Evolutionary conservation across 2,329 filamentous ascomycete genomes (phyloP).

Genomic region (Waltergamsia citrina): DNA sequence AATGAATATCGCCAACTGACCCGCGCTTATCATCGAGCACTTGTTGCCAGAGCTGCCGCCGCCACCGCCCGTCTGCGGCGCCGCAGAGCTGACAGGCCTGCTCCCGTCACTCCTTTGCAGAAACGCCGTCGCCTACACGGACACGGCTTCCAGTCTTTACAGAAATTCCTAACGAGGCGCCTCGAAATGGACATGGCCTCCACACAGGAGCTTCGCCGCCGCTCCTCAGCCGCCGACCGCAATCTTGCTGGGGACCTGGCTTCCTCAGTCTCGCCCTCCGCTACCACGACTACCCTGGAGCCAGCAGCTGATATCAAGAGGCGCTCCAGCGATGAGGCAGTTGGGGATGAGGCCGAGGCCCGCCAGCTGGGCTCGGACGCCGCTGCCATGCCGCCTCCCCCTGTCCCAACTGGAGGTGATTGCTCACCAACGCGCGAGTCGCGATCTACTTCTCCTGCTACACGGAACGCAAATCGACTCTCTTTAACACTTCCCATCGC

Average conservation of each 20-base stretch:
- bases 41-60: constrained; percentile 31
- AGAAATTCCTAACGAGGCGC: constrained; percentile 14
- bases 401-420: constrained; percentile 25
- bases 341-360: neutral
- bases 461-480: constrained; percentile 46
- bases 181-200: constrained; percentile 22
- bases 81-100: constrained; percentile 20
- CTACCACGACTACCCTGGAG: constrained; percentile 13
- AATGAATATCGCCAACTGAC: constrained; percentile 32
- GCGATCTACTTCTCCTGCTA: constrained; percentile 42
- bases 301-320: constrained; percentile 9
- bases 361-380: constrained; percentile 8
- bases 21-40: constrained; percentile 26
- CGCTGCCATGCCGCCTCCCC: constrained; percentile 23
- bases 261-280: too few species aligned
- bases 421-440: constrained; percentile 31
- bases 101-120: constrained; percentile 25
- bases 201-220: constrained; percentile 27
- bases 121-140: constrained; percentile 19
- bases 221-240: constrained; percentile 27
- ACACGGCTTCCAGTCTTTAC: constrained; percentile 20
- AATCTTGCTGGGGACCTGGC: constrained; percentile 10
- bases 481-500: constrained; percentile 55
- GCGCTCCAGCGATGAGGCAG: constrained; percentile 6
- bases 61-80: constrained; percentile 28